Evolutionary conservation across 208 protist species (phyloP).

Genomic region (Trypanosoma mega): DNA sequence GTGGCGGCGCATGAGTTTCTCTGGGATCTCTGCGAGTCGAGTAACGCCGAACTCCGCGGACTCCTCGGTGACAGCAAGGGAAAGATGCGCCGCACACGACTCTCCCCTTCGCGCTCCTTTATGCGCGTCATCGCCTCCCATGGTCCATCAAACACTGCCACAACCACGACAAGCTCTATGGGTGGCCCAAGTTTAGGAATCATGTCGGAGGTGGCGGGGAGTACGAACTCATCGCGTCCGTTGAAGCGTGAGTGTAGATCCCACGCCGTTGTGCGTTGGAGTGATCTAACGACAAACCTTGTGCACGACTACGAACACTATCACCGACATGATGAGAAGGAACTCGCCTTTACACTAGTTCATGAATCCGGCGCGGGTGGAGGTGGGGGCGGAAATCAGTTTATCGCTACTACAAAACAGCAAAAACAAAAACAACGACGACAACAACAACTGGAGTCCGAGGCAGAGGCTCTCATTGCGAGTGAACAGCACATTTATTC

Average conservation of each 20-base stretch:
- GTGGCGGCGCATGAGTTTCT: constrained; percentile 19
- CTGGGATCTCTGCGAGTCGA: constrained; percentile 13
- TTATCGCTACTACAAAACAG: not conserved
- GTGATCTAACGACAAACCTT: constrained; percentile 79
- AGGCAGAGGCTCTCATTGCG: constrained; percentile 36
- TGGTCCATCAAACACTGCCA: too few species aligned
- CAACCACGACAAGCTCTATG: too few species aligned
- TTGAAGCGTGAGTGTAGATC: not conserved
- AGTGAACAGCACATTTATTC: constrained; percentile 55
- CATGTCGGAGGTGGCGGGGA: too few species aligned
- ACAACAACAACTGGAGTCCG: too few species aligned
- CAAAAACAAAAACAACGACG: too few species aligned
- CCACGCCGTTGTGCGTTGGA: constrained; percentile 68
- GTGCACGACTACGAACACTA: constrained; percentile 47
- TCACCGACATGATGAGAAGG: constrained; percentile 17
- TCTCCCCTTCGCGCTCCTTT: too few species aligned
- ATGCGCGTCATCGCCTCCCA: too few species aligned
- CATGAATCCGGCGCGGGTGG: not conserved
- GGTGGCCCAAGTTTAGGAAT: too few species aligned
- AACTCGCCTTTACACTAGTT: constrained; percentile 16
- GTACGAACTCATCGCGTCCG: not conserved
- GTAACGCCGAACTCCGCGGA: constrained; percentile 18
- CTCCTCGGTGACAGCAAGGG: not conserved
- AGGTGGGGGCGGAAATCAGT: not conserved
- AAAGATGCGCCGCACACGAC: not conserved